Evolutionary conservation across 768 basidiomycete genomes (phyloP), one percentile per base, ranked within the genome.

Genomic region (Amanita thiersii): DNA sequence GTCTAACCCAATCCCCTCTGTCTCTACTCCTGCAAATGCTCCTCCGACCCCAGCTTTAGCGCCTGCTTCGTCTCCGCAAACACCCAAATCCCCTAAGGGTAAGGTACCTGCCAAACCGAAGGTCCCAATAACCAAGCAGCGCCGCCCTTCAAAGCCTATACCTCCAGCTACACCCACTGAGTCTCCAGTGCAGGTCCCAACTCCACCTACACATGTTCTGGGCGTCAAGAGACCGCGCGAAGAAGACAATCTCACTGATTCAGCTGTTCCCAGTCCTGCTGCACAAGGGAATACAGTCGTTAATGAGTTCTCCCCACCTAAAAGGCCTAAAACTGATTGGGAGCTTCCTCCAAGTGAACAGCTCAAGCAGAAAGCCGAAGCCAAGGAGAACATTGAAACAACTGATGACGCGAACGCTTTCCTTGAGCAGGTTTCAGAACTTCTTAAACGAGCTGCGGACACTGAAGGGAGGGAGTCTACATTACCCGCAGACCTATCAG

Each of bases 321-420:
- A 87, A 62, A 76, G 81, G 35, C 55, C 61, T 37, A 84, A 81
- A 66, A 75, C 72, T 15, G 82, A 87, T 40, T 85, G 79, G 77
- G 81, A 83, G 35, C 72, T 73, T 6, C 65, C 73, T 18, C 62
- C 71, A 11, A 77, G 64, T 47, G 76, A 81, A 31, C 68, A 63
- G 18, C 52, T 75, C 41, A 52, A 57, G 48, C 64, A 64, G 51
- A 70, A 68, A 52, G 56, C 56, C 4, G 68, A 69, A 39, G 60
- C 51, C 14, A 55, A 67, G 3, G 67, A 68, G 37, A 70, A 66
- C 40, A 68, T 82, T 52, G 75, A 81, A 66, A 76, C 76, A 0
- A 77, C 79, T 29, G 82, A 84, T 37, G 81, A 87, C 18, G 72
- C 81, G 1, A 58, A 61, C 23, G 66, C 67, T 3, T 79, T 83